Base-by-base conservation (phyloP, 2,329 filamentous ascomycete genomes). In the Emergomyces orientalis region DNA sequence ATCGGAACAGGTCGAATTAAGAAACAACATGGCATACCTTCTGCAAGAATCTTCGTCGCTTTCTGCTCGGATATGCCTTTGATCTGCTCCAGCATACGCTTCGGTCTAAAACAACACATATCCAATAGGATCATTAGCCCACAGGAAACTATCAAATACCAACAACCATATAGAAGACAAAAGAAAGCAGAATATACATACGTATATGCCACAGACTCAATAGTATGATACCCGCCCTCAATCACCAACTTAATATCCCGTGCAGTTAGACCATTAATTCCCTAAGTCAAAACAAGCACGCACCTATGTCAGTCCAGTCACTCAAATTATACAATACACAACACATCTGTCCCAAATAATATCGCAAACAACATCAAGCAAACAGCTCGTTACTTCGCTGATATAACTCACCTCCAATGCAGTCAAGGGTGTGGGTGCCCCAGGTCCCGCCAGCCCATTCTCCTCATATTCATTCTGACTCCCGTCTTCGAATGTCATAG, bases 41-140 rank as follows among this genome's bases (percentile, higher is more conserved):
- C 94, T 17, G 85, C 86, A 34, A 99, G 81, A 49, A 99, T 87
- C 73, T 97, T 97, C 41, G 85, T 87, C 2, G 95, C 94, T 75
- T 99, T 99, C 72, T 95, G 89, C 77, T 97, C 93, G 1, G 94
- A 99, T 41, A 99, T 96, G 63, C 94, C 94, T 76, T 97, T 99
- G 77, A 99, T 93, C 74, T 95, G 91, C 75, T 99, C 93, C 22
- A 99, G 79, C 63, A 88, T 80, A 71, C 93, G 86, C 69, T 83
- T 84, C 25, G 86, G 85, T 61, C 84, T 87, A 63, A 57, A n/a
- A 25, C 32, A 41, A 9, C 34, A 63, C 14, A 27, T 9, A 58
- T 39, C 52, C 34, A n/a, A 13, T 19, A 25, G 6, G 17, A 11
- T 13, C 9, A 59, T 57, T 17, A 47, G 27, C 34, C 17, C 8